A percentile compares a stretch with the other conserved stretches of the same genome.
phyloP scores from a whole-genome alignment of 176 grass and related monocot species.

The Eragrostis nindensis region DNA sequence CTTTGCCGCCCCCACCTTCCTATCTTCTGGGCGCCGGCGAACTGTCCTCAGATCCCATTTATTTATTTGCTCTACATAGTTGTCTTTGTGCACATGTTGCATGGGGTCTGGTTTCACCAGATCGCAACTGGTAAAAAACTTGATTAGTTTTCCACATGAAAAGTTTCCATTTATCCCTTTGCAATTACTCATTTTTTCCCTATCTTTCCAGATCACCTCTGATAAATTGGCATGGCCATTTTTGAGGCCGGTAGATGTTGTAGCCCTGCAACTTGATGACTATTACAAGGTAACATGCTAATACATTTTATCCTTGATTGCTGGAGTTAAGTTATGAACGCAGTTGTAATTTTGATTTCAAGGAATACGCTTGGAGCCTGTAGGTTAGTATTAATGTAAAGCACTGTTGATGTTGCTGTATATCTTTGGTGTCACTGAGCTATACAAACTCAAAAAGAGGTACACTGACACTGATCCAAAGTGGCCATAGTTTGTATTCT shows the following conservation, averaged over 20 bases:
- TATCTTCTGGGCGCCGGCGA: neutral
- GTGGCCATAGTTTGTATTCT: neutral
- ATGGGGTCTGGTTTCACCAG: neutral
- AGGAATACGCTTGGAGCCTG: constrained; percentile 16
- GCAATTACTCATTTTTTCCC: constrained; percentile 29
- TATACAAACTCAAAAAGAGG: neutral
- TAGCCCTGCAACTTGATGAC: constrained; percentile 69
- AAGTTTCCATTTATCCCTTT: constrained; percentile 8
- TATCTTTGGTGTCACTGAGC: constrained; percentile 10
- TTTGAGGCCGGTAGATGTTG: constrained; percentile 81
- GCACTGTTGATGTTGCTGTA: constrained; percentile 1
- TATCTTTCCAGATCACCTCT: constrained; percentile 64
- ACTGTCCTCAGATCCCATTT: neutral
- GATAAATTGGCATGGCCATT: constrained; percentile 73
- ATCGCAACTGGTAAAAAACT: neutral
- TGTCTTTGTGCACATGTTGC: neutral
- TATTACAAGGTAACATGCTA: constrained; percentile 69
- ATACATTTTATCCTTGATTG: constrained; percentile 13
- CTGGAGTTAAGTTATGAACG: neutral
- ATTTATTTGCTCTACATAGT: neutral
- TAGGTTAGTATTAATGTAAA: constrained; percentile 19
- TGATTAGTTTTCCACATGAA: constrained; percentile 21
- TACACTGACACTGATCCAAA: neutral
- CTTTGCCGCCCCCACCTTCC: neutral
- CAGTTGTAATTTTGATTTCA: constrained; percentile 4